These are phyloP conservation scores for Corinectria fuckeliana DNA, from an alignment of 2,329 filamentous ascomycete species.

Conservation along the genomic window DNA sequence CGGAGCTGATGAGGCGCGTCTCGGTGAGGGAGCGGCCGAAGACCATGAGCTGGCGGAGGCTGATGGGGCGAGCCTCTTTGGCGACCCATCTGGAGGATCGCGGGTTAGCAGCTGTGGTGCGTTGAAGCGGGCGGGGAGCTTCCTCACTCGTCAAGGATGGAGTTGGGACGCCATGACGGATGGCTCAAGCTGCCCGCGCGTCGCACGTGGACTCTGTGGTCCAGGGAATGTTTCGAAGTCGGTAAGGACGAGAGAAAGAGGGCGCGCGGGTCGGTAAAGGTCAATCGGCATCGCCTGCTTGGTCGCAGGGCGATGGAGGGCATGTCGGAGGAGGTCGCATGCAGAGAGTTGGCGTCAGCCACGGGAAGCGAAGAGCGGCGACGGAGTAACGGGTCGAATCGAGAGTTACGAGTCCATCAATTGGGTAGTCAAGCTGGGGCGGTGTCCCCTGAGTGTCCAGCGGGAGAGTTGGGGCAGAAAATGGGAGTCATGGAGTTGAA, in stretches of 20 bases:
- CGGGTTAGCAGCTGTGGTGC: slow-evolving; percentile 23
- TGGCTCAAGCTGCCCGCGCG: slow-evolving; percentile 39
- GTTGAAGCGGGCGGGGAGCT: slow-evolving; percentile 10
- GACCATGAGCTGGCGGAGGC: slow-evolving; percentile 93
- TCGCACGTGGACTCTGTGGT: slow-evolving; percentile 27
- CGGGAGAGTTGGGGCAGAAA: neutral
- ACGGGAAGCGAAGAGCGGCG: neutral
- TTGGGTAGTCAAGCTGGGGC: neutral
- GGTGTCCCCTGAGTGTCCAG: neutral
- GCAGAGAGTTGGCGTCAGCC: slow-evolving; percentile 27
- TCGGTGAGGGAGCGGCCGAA: slow-evolving; percentile 95
- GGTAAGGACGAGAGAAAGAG: slow-evolving; percentile 16
- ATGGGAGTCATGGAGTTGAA: neutral
- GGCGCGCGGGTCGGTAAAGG: slow-evolving; percentile 32
- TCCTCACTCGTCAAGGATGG: slow-evolving; percentile 69
- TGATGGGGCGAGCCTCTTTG: slow-evolving; percentile 92
- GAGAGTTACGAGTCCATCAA: neutral
- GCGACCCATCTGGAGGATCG: slow-evolving; percentile 78
- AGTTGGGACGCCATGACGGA: slow-evolving; percentile 66
- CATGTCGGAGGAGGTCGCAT: slow-evolving; percentile 52
- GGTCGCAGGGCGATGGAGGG: slow-evolving; percentile 53
- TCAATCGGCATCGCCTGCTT: slow-evolving; percentile 50
- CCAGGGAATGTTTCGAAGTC: neutral
- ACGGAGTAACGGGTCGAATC: neutral
- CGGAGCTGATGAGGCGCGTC: slow-evolving; percentile 85